These are phyloP conservation scores for Didymosphaeria variabile DNA, from an alignment of 2,329 filamentous ascomycete genomes.

Conservation along the genomic window DNA sequence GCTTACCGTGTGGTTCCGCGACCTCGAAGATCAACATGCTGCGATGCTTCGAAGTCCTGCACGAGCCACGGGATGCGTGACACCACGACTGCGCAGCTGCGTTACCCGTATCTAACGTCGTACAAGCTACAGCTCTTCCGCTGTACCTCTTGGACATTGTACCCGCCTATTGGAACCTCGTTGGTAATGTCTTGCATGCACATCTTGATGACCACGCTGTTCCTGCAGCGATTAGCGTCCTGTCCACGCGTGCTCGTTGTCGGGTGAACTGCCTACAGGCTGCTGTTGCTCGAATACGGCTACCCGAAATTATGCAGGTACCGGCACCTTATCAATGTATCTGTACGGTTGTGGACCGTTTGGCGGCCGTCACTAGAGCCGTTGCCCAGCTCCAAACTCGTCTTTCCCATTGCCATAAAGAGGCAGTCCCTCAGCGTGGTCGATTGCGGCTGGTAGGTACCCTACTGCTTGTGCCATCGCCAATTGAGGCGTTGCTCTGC, in stretches of 20 bases:
- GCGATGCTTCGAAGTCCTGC: not conserved
- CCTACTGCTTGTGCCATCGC: slow-evolving; percentile 1
- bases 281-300: slow-evolving; percentile 33
- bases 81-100: slow-evolving; percentile 17
- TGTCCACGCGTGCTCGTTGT: slow-evolving; percentile 11
- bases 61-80: slow-evolving; percentile 15
- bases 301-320: slow-evolving; percentile 25
- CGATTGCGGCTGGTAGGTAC: not conserved
- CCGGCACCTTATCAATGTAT: slow-evolving; percentile 27
- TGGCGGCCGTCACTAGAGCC: slow-evolving; percentile 26
- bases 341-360: slow-evolving; percentile 34
- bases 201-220: slow-evolving; percentile 23
- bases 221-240: slow-evolving; percentile 35
- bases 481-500: slow-evolving; percentile 9
- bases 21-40: not conserved
- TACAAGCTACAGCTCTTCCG: slow-evolving; percentile 22
- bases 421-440: slow-evolving; percentile 15
- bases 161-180: slow-evolving; percentile 16
- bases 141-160: slow-evolving; percentile 14
- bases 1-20: not conserved
- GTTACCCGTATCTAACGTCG: slow-evolving; percentile 9
- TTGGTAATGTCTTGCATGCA: slow-evolving; percentile 24
- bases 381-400: slow-evolving; percentile 24
- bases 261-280: slow-evolving; percentile 20
- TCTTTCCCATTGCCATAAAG: slow-evolving; percentile 23